These are phyloP conservation scores for Lyophyllum decastes DNA, from an alignment of 768 basidiomycete species.

Conservation along the genomic window DNA sequence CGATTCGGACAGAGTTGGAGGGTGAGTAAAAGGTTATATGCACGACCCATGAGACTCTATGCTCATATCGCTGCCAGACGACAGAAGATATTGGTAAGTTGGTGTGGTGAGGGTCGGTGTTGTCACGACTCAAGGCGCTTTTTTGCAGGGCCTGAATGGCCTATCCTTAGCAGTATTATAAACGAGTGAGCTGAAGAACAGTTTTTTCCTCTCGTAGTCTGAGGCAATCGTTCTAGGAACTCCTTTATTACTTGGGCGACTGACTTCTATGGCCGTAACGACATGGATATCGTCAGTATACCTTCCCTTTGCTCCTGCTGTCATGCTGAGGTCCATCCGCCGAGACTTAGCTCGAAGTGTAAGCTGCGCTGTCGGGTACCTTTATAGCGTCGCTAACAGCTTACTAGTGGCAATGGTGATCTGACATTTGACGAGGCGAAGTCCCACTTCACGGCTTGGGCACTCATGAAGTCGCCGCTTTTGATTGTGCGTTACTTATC, in stretches of 20 bases:
- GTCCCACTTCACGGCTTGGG: slow-evolving; percentile 76
- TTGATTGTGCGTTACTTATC: slow-evolving; percentile 32
- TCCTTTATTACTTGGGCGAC: slow-evolving; percentile 66
- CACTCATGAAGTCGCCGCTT: slow-evolving; percentile 65
- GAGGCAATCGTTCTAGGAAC: slow-evolving; percentile 40
- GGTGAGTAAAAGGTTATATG: slow-evolving; percentile 30
- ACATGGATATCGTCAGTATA: slow-evolving; percentile 62
- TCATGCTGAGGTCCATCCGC: neutral
- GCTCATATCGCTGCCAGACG: slow-evolving; percentile 37
- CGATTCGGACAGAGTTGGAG: slow-evolving; percentile 70
- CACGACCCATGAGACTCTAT: neutral
- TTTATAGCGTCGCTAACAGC: neutral
- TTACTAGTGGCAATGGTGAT: slow-evolving; percentile 58
- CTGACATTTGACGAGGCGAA: slow-evolving; percentile 65
- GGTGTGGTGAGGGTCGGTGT: neutral
- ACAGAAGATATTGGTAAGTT: slow-evolving; percentile 47
- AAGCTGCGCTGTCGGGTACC: slow-evolving; percentile 8
- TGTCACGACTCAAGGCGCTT: neutral
- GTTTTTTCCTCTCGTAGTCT: neutral
- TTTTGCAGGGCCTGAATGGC: slow-evolving; percentile 42
- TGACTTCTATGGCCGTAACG: slow-evolving; percentile 69
- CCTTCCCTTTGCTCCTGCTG: neutral
- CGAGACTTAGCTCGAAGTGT: slow-evolving; percentile 53
- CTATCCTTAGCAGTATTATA: slow-evolving; percentile 56
- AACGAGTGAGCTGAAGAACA: slow-evolving; percentile 44